phyloP scores from a whole-genome alignment of 2,329 filamentous ascomycete genomes.

The Pseudogymnoascus sp. region DNA sequence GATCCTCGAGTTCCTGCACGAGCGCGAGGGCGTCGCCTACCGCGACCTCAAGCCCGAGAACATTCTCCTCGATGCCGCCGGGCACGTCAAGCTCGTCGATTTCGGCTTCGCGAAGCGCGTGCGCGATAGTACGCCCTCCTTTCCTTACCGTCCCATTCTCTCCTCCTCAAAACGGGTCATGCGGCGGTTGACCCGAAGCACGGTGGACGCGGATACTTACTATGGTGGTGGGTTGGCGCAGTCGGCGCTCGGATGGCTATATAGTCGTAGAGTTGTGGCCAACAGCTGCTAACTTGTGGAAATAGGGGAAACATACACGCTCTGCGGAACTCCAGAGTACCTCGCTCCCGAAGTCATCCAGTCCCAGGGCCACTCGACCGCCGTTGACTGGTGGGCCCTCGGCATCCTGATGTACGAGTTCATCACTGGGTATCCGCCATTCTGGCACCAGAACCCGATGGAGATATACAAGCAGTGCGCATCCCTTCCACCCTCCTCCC shows the following conservation, averaged over 20 bases:
- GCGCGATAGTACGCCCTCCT: slow-evolving; percentile 42
- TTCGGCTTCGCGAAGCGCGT: slow-evolving; percentile 81
- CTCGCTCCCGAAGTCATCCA: slow-evolving; percentile 79
- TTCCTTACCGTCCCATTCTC: slow-evolving; percentile 10
- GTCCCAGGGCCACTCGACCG: slow-evolving; percentile 68
- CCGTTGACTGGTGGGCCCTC: slow-evolving; percentile 83
- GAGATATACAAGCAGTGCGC: slow-evolving; percentile 75
- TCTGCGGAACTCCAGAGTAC: slow-evolving; percentile 79
- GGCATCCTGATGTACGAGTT: slow-evolving; percentile 82
- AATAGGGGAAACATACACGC: slow-evolving; percentile 66
- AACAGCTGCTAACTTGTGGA: slow-evolving; percentile 1
- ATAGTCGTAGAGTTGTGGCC: not conserved
- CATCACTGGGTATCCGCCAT: slow-evolving; percentile 75
- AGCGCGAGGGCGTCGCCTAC: slow-evolving; percentile 72
- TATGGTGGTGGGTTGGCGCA: slow-evolving; percentile 7
- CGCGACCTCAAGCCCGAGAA: slow-evolving; percentile 80
- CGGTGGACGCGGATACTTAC: slow-evolving; percentile 1
- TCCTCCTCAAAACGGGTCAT: not conserved
- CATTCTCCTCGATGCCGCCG: slow-evolving; percentile 67
- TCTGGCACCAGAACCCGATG: slow-evolving; percentile 81
- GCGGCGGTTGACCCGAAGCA: slow-evolving; percentile 4
- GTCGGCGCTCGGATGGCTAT: not conserved
- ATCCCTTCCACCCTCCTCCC: not conserved
- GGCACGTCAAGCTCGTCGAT: slow-evolving; percentile 76
- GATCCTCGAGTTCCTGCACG: slow-evolving; percentile 74